These are phyloP conservation scores for Penicillium coprophilum DNA, from an alignment of 495 filamentous ascomycete species.

Conservation along the genomic window DNA sequence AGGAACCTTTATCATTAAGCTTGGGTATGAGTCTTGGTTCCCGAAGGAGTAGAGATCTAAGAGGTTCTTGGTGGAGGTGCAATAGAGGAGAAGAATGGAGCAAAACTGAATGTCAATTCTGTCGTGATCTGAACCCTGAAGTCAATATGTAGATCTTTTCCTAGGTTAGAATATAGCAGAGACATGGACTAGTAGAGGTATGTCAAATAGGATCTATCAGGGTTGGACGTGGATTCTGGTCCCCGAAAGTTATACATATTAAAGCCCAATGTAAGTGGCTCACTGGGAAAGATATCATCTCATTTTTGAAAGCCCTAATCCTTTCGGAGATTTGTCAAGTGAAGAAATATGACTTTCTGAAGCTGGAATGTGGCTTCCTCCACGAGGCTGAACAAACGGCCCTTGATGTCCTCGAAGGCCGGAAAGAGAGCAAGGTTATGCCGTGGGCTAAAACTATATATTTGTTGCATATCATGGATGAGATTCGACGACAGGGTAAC, in stretches of 20 bases:
- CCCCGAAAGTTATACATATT: not conserved
- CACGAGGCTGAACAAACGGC: constrained; percentile 24
- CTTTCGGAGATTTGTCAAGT: not conserved
- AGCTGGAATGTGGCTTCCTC: constrained; percentile 17
- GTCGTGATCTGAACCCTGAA: not conserved
- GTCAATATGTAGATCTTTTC: not conserved
- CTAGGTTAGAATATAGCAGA: not conserved
- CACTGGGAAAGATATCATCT: not conserved
- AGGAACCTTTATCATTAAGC: not conserved
- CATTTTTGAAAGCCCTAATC: too few species aligned
- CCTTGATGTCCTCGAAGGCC: constrained; percentile 22
- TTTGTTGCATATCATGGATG: constrained; percentile 30
- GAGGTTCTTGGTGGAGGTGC: not conserved
- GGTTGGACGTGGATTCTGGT: not conserved
- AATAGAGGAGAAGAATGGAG: not conserved
- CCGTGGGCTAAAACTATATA: constrained; percentile 20
- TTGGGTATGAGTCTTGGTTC: constrained; percentile 5
- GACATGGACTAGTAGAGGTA: not conserved
- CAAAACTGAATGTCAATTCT: not conserved
- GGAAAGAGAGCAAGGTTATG: constrained; percentile 21
- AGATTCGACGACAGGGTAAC: constrained; percentile 24
- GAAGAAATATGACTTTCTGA: constrained; percentile 15
- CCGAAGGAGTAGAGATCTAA: not conserved
- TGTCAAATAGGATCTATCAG: not conserved
- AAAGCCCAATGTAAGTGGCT: not conserved